Conservation (phyloP, 75 land plant genomes). For the Sequoiadendron giganteum region DNA sequence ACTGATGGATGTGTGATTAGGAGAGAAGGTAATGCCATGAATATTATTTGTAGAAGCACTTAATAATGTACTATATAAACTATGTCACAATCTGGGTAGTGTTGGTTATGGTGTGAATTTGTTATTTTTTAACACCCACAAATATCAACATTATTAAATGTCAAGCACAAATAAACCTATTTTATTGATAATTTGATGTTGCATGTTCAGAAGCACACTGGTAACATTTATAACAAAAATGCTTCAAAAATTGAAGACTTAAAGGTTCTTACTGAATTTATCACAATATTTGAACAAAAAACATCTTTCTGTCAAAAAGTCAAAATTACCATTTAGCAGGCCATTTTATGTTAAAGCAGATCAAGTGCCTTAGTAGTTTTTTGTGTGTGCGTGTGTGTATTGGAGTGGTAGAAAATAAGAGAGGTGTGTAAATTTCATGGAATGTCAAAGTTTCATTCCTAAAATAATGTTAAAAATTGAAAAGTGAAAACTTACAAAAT, state of each 20-base stretch:
- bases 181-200: not conserved
- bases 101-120: not conserved
- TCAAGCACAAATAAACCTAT: not conserved
- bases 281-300: not conserved
- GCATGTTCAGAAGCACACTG: not conserved
- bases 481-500: not conserved
- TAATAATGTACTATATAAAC: not conserved
- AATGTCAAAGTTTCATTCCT: not conserved
- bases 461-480: no score
- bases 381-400: not conserved
- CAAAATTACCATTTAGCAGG: not conserved
- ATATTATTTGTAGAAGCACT: not conserved
- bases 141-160: not conserved
- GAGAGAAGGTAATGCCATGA: not conserved
- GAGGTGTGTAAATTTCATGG: not conserved
- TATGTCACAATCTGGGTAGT: not conserved
- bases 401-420: not conserved
- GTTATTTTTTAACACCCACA: not conserved
- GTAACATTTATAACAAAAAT: not conserved
- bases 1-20: not conserved
- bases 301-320: no score
- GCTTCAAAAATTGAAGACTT: not conserved
- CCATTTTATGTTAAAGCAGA: not conserved
- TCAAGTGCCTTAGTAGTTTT: not conserved
- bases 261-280: not conserved